Percentiles rank a stretch among this genome's conserved stretches.
Evolutionary conservation across 352 stramenopile genomes (phyloP).

Genomic region (Phytophthora palmivora): DNA sequence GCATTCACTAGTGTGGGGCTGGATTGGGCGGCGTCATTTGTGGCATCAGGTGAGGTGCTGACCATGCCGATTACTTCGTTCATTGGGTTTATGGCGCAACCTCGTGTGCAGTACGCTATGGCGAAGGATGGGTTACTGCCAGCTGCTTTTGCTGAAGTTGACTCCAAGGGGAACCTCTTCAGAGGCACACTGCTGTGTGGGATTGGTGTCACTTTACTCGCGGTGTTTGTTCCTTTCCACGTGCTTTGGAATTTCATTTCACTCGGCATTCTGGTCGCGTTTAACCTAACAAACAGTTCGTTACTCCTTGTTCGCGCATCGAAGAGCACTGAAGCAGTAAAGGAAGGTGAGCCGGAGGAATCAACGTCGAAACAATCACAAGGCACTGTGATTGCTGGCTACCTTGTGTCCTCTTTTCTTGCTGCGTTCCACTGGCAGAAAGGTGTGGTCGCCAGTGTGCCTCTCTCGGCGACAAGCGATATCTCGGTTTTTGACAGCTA

Average conservation of each 20-base stretch:
- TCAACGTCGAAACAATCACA: slow-evolving; percentile 27
- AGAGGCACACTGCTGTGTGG: slow-evolving; percentile 69
- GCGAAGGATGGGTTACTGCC: slow-evolving; percentile 94
- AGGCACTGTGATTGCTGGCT: slow-evolving; percentile 52
- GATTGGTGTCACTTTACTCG: slow-evolving; percentile 54
- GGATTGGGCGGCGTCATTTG: slow-evolving; percentile 83
- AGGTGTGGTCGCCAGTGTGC: slow-evolving; percentile 50
- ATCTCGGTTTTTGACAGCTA: slow-evolving; percentile 56
- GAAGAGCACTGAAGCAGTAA: slow-evolving; percentile 14
- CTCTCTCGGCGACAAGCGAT: slow-evolving; percentile 27
- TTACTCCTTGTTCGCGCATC: slow-evolving; percentile 74
- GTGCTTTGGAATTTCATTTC: slow-evolving; percentile 92
- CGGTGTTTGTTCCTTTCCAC: slow-evolving; percentile 85
- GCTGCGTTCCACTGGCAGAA: slow-evolving; percentile 83
- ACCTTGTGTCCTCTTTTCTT: slow-evolving; percentile 66
- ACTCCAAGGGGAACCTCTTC: slow-evolving; percentile 80
- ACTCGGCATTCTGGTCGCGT: slow-evolving; percentile 89
- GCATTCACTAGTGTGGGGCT: slow-evolving; percentile 73
- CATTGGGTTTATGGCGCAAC: slow-evolving; percentile 95
- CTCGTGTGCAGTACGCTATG: slow-evolving; percentile 92
- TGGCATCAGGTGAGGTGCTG: slow-evolving; percentile 92
- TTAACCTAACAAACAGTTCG: slow-evolving; percentile 91
- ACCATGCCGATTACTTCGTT: slow-evolving; percentile 97
- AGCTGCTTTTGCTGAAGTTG: slow-evolving; percentile 76
- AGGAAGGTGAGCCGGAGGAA: slow-evolving; percentile 7